phyloP scores from a whole-genome alignment of 2,329 filamentous ascomycete genomes.

The Sarocladium strictum region DNA sequence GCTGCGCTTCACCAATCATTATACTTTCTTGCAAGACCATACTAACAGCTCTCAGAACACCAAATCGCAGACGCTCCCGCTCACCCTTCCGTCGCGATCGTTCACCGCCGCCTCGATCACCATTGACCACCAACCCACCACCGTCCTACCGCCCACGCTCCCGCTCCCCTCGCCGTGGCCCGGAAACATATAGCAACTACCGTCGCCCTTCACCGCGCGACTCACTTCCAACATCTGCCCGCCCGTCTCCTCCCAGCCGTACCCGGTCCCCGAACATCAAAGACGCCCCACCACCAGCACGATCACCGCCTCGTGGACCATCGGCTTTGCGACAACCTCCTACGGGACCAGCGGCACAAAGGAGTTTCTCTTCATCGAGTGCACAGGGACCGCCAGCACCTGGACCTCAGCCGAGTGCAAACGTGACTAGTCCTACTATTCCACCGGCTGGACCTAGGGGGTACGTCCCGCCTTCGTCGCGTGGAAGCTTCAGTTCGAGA shows the following conservation, averaged over 20 bases:
- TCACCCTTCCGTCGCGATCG: slow-evolving; percentile 46
- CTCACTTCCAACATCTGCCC: slow-evolving; percentile 44
- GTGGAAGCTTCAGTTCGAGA: slow-evolving; percentile 39
- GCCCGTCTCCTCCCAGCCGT: slow-evolving; percentile 46
- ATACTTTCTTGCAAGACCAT: not conserved
- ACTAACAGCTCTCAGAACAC: slow-evolving; percentile 10
- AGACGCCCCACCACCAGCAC: slow-evolving; percentile 9
- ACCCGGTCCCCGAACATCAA: slow-evolving; percentile 35
- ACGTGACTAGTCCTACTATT: slow-evolving; percentile 40
- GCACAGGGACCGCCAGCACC: slow-evolving; percentile 23
- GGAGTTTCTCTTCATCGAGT: slow-evolving; percentile 33
- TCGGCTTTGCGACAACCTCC: slow-evolving; percentile 47
- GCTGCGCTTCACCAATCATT: slow-evolving; percentile 9
- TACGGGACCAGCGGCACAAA: slow-evolving; percentile 32
- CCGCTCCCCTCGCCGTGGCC: slow-evolving; percentile 41
- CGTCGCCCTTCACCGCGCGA: slow-evolving; percentile 41
- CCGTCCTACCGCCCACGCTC: slow-evolving; percentile 49
- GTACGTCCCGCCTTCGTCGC: slow-evolving; percentile 37
- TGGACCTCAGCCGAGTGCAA: slow-evolving; percentile 30
- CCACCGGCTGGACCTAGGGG: slow-evolving; percentile 51
- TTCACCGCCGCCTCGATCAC: slow-evolving; percentile 21
- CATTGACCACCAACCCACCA: slow-evolving; percentile 23
- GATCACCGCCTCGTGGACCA: slow-evolving; percentile 50
- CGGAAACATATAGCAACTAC: slow-evolving; percentile 34
- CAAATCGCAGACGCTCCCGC: slow-evolving; percentile 44